phyloP scores from a whole-genome alignment of 2,329 filamentous ascomycete genomes.

The Penicillium sp. region DNA sequence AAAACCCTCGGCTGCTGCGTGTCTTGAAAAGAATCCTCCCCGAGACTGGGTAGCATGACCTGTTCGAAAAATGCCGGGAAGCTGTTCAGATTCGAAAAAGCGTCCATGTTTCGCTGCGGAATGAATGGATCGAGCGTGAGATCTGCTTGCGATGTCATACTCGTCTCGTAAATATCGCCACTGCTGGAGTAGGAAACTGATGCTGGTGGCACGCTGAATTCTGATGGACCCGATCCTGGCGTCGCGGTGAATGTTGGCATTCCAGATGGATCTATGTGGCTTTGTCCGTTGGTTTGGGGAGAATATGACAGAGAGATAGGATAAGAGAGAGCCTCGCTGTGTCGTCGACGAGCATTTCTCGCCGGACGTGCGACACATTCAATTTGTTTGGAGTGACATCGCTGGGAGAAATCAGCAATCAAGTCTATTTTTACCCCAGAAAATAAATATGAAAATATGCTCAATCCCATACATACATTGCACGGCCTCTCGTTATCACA shows the following conservation, averaged over 20 bases:
- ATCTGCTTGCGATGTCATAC: neutral
- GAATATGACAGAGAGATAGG: constrained; percentile 3
- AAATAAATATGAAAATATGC: neutral
- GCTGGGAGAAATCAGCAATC: constrained; percentile 2
- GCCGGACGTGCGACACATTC: constrained; percentile 8
- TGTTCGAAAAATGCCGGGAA: constrained; percentile 23
- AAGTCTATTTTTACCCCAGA: neutral
- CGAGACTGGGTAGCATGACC: constrained; percentile 16
- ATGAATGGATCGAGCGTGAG: constrained; percentile 3
- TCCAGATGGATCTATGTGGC: neutral
- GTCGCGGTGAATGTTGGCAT: constrained; percentile 1
- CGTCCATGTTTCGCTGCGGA: neutral
- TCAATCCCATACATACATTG: constrained; percentile 6
- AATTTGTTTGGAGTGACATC: constrained; percentile 15
- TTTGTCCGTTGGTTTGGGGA: neutral
- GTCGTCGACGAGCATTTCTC: constrained; percentile 5
- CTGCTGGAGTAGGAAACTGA: constrained; percentile 6
- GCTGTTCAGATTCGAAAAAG: constrained; percentile 5
- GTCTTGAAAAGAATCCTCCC: neutral
- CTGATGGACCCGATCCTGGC: constrained; percentile 12
- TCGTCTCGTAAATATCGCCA: constrained; percentile 5
- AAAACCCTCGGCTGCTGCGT: constrained; percentile 19
- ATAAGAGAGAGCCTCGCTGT: constrained; percentile 1
- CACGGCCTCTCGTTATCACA: constrained; percentile 21
- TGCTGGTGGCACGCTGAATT: constrained; percentile 4